phyloP scores from a whole-genome alignment of 768 basidiomycete genomes.

The Mycena indigotica region DNA sequence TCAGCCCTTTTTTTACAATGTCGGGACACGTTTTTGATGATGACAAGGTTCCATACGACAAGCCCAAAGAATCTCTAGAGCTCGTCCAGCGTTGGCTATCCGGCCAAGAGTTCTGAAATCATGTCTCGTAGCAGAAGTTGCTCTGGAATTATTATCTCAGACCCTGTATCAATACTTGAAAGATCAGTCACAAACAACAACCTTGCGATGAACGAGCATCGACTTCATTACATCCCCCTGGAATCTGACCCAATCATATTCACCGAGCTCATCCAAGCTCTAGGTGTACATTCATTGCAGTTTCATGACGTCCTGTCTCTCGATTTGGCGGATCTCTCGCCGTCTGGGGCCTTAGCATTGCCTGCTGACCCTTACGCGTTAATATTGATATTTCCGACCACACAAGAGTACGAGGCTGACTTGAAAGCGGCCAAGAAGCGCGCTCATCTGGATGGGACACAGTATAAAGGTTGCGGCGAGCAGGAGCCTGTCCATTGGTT shows the following conservation, averaged over 20 bases:
- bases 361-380: constrained; percentile 35
- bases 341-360: constrained; percentile 26
- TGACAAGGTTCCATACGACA: constrained; percentile 57
- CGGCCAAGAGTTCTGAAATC: background rate
- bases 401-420: constrained; percentile 26
- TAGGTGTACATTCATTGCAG: constrained; percentile 32
- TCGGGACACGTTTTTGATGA: constrained; percentile 25
- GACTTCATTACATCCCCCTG: constrained; percentile 37
- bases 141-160: no score
- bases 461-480: constrained; percentile 33
- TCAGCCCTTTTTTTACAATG: constrained; percentile 53
- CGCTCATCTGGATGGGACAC: constrained; percentile 17
- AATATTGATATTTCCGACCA: constrained; percentile 33
- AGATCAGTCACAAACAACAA: no score
- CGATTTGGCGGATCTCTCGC: constrained; percentile 34
- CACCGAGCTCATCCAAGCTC: constrained; percentile 34
- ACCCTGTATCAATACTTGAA: no score
- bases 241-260: constrained; percentile 42
- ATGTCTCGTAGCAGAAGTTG: background rate
- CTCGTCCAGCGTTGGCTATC: constrained; percentile 57
- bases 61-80: constrained; percentile 56
- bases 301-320: constrained; percentile 39
- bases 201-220: background rate
- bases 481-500: constrained; percentile 39
- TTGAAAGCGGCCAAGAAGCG: constrained; percentile 24